Conservation (phyloP, 2,329 filamentous ascomycete genomes). For the Trichoderma aggressivum region DNA sequence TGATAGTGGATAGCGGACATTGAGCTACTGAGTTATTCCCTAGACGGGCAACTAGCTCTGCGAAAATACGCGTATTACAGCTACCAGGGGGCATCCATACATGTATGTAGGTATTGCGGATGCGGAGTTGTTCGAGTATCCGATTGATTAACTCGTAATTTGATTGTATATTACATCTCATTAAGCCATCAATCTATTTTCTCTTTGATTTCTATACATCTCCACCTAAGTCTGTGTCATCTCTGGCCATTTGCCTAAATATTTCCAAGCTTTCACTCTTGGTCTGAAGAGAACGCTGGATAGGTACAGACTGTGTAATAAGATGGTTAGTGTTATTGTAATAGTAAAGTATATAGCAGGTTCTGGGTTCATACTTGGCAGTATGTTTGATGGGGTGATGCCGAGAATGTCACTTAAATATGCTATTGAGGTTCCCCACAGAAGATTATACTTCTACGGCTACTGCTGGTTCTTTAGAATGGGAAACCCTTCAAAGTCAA, state of each 20-base stretch:
- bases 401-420: not conserved
- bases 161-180: not conserved
- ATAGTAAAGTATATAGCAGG: not conserved
- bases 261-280: not conserved
- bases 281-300: not conserved
- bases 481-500: not conserved
- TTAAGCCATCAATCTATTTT: not conserved
- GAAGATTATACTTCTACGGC: not conserved
- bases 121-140: not conserved
- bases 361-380: not conserved
- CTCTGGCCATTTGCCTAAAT: not conserved
- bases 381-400: not conserved
- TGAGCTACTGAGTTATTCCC: slow-evolving; percentile 1
- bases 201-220: too few species aligned
- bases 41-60: not conserved
- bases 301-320: not conserved
- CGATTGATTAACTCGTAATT: not conserved
- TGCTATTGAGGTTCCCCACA: not conserved
- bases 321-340: not conserved
- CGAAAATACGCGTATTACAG: not conserved
- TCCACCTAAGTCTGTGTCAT: too few species aligned
- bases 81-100: not conserved
- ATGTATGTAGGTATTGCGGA: not conserved
- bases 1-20: not conserved
- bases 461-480: not conserved